Base-by-base conservation (phyloP, 805 yeast species). In the Candida pseudoglaebosa region DNA sequence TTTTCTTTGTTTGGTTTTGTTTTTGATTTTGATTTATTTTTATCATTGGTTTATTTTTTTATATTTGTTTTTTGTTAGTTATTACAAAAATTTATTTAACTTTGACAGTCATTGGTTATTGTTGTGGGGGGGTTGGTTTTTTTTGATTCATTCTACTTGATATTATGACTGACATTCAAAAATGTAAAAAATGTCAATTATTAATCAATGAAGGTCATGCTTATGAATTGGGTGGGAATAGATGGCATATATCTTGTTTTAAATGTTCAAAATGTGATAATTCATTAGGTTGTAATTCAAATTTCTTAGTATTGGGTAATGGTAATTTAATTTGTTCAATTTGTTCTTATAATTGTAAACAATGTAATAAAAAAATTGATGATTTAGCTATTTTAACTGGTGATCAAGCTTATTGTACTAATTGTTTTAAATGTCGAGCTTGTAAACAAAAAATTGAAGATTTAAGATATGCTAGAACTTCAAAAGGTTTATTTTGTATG, bases 241-340 rank as follows among this genome's bases (percentile, higher is more conserved):
- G 96, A 47, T 93, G 99, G 99, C 99, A 93, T 59, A 84, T 88
- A 40, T 76, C 84, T 45, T 93, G 99, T 62, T 93, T 93, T 63
- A 73, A 80, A 34, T 93, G 99, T 62, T 84, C 95, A 39, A 83
- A 83, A 49, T 93, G 99, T 61, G 70, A 75, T 26, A 74, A 78
- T 49, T 75, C 81, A 26, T 66, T 93, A 39, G 95, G 95, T 18
- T 85, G 95, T 45, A 84, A 88, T 52, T 82, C 95, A 17, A 90
- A 90, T 59, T 87, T 93, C 59, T 67, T 93, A 37, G 97, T 91
- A 1, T 68, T 93, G 34, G 98, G 97, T 2, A 88, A 93, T 41
- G 98, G 99, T 20, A 82, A 85, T 36, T 67, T 93, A 41, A 87
- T 91, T 10, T 91, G 99, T 59, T 78, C 87, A 30, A 83, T 83